Evolutionary conservation across 345 rosid genomes (phyloP), one percentile per base, ranked within the genome.

Genomic region (Camelina laxa): DNA sequence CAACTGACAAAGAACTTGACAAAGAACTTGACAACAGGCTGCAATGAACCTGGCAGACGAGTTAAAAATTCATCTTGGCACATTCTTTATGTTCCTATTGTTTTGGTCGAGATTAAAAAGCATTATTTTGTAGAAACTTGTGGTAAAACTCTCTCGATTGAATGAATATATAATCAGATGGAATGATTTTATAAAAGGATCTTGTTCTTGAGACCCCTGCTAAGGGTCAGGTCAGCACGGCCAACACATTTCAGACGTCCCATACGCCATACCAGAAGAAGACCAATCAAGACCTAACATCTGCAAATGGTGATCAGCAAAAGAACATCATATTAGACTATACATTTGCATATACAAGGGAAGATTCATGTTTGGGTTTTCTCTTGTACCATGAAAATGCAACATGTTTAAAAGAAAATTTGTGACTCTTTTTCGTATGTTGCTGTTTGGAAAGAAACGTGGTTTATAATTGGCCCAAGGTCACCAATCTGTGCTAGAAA

Each of bases 281-380:
- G 93, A 81, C 91, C 89, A 89, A 80, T 91, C 89, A 70, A 93
- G 84, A 74, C 80, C 79, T 83, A 93, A 58, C 70, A 89, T 78
- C 97, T 93, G 91, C 63, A 55, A 21, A 71, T 10, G 68, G 62
- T 48, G 67, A 70, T 51, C 80, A 73, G 70, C 38, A 72, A 56
- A 62, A 41, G 49, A 4, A 59, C 21, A 36, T 49, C 73, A 70
- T 65, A 71, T 71, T 64, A 77, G 56, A 47, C 16, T 58, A 65
- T 67, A 10, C 4, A 9, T 75, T 67, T 75, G 27, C 67, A 19
- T 39, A 60, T 65, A 45, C 49, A 65, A 57, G 57, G 63, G 53
- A 57, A 31, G 6, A 60, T 71, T 58, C 50, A 49, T 72, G 62
- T 48, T 31, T 48, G 67, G 20, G 67, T 56, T 69, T 69, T 59